Base-by-base conservation (phyloP, 2,329 filamentous ascomycete species). In the Cadophora sp. region DNA sequence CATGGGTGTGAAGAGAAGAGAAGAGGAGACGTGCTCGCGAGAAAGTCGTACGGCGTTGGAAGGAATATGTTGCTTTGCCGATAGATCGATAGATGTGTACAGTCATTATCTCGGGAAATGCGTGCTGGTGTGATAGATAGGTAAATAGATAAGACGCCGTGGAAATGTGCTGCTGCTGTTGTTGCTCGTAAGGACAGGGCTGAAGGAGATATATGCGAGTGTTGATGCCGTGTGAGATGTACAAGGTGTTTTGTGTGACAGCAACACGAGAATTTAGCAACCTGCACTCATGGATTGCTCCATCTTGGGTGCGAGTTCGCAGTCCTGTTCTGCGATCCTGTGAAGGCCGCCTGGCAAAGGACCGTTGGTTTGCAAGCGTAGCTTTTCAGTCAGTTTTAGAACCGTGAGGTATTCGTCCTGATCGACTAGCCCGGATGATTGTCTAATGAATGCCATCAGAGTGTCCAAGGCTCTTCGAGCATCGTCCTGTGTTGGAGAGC, bases 301-400 rank as follows among this genome's bases (percentile, higher is more conserved):
- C 72, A 76, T 76, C 62, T 77, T 78, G 16, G 74, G 72, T 8
- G 73, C 73, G 14, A 70, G 65, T 62, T 79, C 77, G 51, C 69
- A 69, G 24, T 79, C 76, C 65, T 78, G 73, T 62, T 79, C 78
- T 9, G 75, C 73, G 59, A 79, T 79, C 40, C 77, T 73, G 69
- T 78, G 77, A 27, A 79, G 74, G 9, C 77, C 82, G 3, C 81
- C 82, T 26, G 82, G 80, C 27, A 83, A 74, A 12, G 73, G 67
- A 4, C 67, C 70, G 27, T 70, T 73, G 48, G 65, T 69, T 46
- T 73, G 86, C 43, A 97, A 82, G 69, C 92, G 89, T 34, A 97
- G 84, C 80, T 95, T 97, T 79, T 97, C 92, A 78, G 94, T 95
- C 71, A 97, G 82, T 77, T 93, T 93, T 22, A 93, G 85, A 59